A percentile compares a stretch with the other conserved stretches of the same genome.
phyloP scores from a whole-genome alignment of 441 rosid genomes.

The Melastoma candidum region DNA sequence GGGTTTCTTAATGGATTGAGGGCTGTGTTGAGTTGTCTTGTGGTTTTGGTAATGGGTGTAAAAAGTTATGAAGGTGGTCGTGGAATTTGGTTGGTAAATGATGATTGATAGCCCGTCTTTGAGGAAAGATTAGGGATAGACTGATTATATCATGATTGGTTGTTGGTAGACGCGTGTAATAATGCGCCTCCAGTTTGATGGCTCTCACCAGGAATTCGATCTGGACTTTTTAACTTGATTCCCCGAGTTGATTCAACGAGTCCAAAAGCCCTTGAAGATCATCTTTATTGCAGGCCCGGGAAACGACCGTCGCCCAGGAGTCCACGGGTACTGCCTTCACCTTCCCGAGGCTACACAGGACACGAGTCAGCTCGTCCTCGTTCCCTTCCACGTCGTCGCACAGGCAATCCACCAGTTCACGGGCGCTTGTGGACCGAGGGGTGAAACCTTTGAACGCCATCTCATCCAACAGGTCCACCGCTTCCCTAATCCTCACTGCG shows the following conservation, averaged over 20 bases:
- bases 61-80: too few relatives aligned
- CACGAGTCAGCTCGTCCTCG: slow-evolving; percentile 27
- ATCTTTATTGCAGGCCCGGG: slow-evolving; percentile 22
- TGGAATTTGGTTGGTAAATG: too few relatives aligned
- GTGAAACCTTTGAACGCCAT: slow-evolving; percentile 65
- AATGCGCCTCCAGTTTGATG: too few relatives aligned
- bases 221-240: neutral
- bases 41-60: too few relatives aligned
- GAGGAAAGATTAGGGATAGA: too few relatives aligned
- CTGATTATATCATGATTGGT: too few relatives aligned
- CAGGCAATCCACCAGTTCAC: slow-evolving; percentile 30
- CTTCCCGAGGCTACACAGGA: slow-evolving; percentile 28
- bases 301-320: slow-evolving; percentile 32
- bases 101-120: too few relatives aligned
- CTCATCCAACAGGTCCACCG: slow-evolving; percentile 53
- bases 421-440: slow-evolving; percentile 32
- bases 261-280: neutral
- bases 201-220: too few relatives aligned
- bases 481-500: slow-evolving; percentile 38
- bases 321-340: slow-evolving; percentile 28
- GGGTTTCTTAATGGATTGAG: too few relatives aligned
- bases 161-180: too few relatives aligned
- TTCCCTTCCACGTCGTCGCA: slow-evolving; percentile 23
- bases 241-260: too few relatives aligned
- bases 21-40: too few relatives aligned